phyloP scores from a whole-genome alignment of 2,329 filamentous ascomycete genomes.

The Ophiostoma australiae region DNA sequence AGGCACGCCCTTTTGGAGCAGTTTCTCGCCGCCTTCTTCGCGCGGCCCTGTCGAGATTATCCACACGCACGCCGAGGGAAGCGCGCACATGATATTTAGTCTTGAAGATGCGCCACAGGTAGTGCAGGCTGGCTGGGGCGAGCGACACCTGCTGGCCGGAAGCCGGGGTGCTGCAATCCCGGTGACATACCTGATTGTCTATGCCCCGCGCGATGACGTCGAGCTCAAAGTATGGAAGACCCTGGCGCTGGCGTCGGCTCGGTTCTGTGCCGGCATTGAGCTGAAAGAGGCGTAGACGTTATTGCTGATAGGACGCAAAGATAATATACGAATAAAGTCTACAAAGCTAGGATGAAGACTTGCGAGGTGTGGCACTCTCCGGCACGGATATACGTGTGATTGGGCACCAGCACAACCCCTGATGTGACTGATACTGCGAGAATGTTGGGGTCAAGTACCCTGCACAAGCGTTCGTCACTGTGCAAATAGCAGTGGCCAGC shows the following conservation, averaged over 20 bases:
- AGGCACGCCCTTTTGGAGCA: neutral
- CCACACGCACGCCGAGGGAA: slow-evolving; percentile 40
- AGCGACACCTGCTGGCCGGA: slow-evolving; percentile 38
- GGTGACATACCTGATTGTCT: slow-evolving; percentile 39
- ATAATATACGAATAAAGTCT: neutral
- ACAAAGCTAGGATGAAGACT: neutral
- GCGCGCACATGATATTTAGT: slow-evolving; percentile 38
- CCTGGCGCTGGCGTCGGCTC: slow-evolving; percentile 27
- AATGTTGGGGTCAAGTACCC: neutral
- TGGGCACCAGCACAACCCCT: neutral
- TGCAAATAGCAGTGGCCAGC: neutral
- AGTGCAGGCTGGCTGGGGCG: slow-evolving; percentile 38
- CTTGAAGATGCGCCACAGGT: slow-evolving; percentile 37
- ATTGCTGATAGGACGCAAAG: too few relatives aligned
- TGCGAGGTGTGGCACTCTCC: neutral
- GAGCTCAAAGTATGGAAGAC: slow-evolving; percentile 36
- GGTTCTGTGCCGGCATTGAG: slow-evolving; percentile 18
- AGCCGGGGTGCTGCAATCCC: slow-evolving; percentile 31
- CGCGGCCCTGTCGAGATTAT: slow-evolving; percentile 34
- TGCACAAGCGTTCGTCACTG: neutral
- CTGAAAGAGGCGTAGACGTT: neutral
- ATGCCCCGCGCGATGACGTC: slow-evolving; percentile 37
- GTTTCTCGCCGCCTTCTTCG: neutral
- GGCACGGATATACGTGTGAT: neutral
- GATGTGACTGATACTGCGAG: neutral